A percentile compares a stretch with the other conserved stretches of the same genome.
These are phyloP conservation scores for Zasmidium cellare DNA, from an alignment of 2,329 filamentous ascomycete species.

Conservation along the genomic window DNA sequence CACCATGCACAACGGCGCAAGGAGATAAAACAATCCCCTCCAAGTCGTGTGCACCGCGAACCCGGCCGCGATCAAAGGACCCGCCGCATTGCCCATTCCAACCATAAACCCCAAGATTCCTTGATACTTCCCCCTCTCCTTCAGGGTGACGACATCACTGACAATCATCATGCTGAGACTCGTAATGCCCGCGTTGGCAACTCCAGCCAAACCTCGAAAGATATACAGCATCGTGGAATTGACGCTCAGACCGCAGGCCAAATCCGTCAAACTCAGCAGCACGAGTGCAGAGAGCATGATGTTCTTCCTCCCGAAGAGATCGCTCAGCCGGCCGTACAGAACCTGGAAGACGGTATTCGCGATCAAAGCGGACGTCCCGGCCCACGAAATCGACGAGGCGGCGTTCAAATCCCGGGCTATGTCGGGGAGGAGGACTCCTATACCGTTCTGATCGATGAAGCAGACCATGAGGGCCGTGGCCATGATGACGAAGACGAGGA, in stretches of 20 bases:
- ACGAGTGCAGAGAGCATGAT: constrained; percentile 56
- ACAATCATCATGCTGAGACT: constrained; percentile 63
- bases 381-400: constrained; percentile 55
- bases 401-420: constrained; percentile 41
- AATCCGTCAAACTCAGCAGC: constrained; percentile 56
- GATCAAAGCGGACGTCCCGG: constrained; percentile 54
- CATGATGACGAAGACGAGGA: constrained; percentile 49
- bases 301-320: constrained; percentile 51
- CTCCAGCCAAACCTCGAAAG: constrained; percentile 60
- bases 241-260: constrained; percentile 59
- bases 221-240: constrained; percentile 61
- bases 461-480: constrained; percentile 10
- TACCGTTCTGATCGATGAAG: constrained; percentile 58
- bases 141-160: constrained; percentile 59
- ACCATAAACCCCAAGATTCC: constrained; percentile 48
- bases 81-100: constrained; percentile 48
- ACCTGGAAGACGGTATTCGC: constrained; percentile 65
- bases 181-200: constrained; percentile 63
- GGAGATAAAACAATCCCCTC: constrained; percentile 51
- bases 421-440: constrained; percentile 43
- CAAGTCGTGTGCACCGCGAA: constrained; percentile 46
- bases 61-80: constrained; percentile 49
- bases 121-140: constrained; percentile 57
- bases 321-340: constrained; percentile 56
- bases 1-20: constrained; percentile 53